These are phyloP conservation scores for Zarea fungicola DNA, from an alignment of 2,329 filamentous ascomycete species.

Conservation along the genomic window DNA sequence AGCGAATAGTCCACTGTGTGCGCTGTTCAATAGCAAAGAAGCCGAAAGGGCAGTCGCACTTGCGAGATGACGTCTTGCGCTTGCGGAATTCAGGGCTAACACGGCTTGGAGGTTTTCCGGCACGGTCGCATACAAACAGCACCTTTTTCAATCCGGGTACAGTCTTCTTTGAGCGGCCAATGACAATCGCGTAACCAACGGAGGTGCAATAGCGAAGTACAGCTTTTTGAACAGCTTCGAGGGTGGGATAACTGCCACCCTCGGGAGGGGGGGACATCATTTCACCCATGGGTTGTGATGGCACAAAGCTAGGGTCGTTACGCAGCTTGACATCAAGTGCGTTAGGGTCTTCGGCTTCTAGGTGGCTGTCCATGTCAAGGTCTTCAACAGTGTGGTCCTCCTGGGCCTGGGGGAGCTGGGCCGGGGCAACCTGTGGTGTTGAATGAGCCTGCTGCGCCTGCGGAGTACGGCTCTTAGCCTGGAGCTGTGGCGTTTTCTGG, in stretches of 20 bases:
- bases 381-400: conserved; percentile 41
- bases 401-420: conserved; percentile 34
- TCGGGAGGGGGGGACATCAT: conserved; percentile 61
- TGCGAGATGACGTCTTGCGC: conserved; percentile 61
- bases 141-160: conserved; percentile 64
- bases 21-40: conserved; percentile 65
- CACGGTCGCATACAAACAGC: conserved; percentile 61
- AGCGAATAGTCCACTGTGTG: conserved; percentile 62
- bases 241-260: conserved; percentile 57
- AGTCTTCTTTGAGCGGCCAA: conserved; percentile 63
- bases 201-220: conserved; percentile 62
- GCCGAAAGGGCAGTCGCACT: conserved; percentile 65
- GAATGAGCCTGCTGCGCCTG: conserved; percentile 8
- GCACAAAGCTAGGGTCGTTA: conserved; percentile 46
- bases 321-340: conserved; percentile 43
- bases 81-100: conserved; percentile 61
- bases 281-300: conserved; percentile 49
- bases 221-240: conserved; percentile 60
- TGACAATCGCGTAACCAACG: conserved; percentile 63
- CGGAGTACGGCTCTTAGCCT: conserved; percentile 7
- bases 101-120: conserved; percentile 56
- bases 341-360: conserved; percentile 41
- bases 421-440: conserved; percentile 26
- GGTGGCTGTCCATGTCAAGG: conserved; percentile 49
- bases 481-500: conserved; percentile 11